Base-by-base conservation (phyloP, 768 basidiomycete genomes). In the Porphyrellus cyaneotinctus region DNA sequence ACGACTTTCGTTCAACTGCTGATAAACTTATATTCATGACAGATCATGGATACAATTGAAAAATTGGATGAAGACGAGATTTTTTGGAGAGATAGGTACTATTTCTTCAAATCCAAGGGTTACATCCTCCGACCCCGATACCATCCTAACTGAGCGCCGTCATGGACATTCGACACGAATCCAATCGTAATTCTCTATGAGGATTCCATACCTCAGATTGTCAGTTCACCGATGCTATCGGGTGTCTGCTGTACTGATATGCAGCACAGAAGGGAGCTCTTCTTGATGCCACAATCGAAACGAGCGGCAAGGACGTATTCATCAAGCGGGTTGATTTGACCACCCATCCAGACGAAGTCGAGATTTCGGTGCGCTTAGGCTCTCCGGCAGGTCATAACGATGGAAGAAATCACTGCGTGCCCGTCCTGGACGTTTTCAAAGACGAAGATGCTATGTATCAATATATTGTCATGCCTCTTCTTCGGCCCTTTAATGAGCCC, bases 391-490 rank as follows among this genome's bases (percentile, higher is more conserved):
- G 23, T 23, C 17, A 24, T 0, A 8, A 37, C 0, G 59, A 62
- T 11, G 2, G 54, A 15, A 15, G 14, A 5, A 69, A 36, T 14
- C 35, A 36, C 17, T 36, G 35, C 17, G 35, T 36, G 2, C 35
- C 35, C 5, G 8, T 36, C 17, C 17, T 36, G 14, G 35, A n/a
- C 17, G 17, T 36, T n/a, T 36, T 36, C 35, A 14, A 36, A 15
- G 35, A 36, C 17, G 17, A 36, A 14, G 35, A n/a, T 36, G 15
- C 35, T n/a, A 36, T 7, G 35, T 55, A 54, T 39, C 51, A 47
- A 23, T 62, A 64, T 31, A 51, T 69, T 7, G 64, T 68, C n/a
- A 63, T 68, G 58, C 69, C 69, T 64, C 12, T 64, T 3, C 49
- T 70, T 14, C 54, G 66, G 0, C 58, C 57, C 0, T 69, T 61